Base-by-base conservation (phyloP, 495 filamentous ascomycete genomes). In the Glarea lozoyensis region DNA sequence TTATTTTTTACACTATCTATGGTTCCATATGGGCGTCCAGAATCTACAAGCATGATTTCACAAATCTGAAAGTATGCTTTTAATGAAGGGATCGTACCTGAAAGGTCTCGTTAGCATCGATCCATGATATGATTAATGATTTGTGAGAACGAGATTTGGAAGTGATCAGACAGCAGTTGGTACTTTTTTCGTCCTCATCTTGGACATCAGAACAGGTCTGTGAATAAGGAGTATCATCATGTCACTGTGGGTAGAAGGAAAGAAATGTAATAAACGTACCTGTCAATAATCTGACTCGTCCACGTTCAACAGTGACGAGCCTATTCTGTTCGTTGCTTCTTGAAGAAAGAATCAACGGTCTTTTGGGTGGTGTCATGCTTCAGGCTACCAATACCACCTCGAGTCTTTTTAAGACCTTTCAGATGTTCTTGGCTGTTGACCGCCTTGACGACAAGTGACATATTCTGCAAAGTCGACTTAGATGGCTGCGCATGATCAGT, bases 141-240 rank as follows among this genome's bases (percentile, higher is more conserved):
- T n/a, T n/a, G n/a, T n/a, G n/a, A n/a, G n/a, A n/a, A n/a, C n/a
- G n/a, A n/a, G n/a, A n/a, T n/a, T n/a, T n/a, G n/a, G 25, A 29
- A 45, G 55, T 48, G 63, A 64, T 85, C 79, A 86, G 81, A 84
- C 75, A 84, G 79, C 79, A 81, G 79, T 85, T 84, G 81, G 75
- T 50, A 78, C 72, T 70, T 69, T 76, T 72, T 64, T 59, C 57
- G 58, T 73, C 71, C 69, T 78, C 75, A 82, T 70, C 56, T 29
- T 7, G 25, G 49, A 36, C 52, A 79, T 86, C 77, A 71, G 81
- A 81, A 79, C 81, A 86, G 81, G 81, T 86, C 81, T 86, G 78
- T 82, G 79, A 75, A 75, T 70, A 70, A 71, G 74, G 64, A 64
- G 53, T 71, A 57, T 82, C 77, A 82, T 82, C 76, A 79, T 75